Conservation (phyloP, 225 moss, liverwort and hornwort species). For the Straminergon stramineum region DNA sequence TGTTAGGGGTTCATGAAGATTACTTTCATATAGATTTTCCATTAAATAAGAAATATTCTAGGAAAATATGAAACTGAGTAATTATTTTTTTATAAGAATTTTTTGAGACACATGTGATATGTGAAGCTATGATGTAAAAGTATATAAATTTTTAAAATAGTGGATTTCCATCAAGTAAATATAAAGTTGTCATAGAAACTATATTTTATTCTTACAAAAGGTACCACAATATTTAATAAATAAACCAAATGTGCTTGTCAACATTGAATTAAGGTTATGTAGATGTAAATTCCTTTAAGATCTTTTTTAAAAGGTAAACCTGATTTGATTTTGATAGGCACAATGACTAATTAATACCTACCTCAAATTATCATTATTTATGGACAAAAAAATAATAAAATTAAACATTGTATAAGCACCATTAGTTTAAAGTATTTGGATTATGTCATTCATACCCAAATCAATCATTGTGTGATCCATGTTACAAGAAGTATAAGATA, state of each 20-base stretch:
- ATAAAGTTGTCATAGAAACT: neutral
- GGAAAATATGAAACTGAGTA: neutral
- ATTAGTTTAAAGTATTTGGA: neutral
- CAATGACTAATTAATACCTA: neutral
- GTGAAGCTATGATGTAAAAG: neutral
- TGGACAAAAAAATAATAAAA: neutral
- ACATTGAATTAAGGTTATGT: neutral
- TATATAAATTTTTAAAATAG: neutral
- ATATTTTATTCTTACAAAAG: neutral
- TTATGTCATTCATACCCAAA: neutral
- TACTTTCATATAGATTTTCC: neutral
- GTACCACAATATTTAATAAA: neutral
- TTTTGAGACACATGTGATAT: neutral
- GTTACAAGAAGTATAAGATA: neutral
- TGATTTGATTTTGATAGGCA: neutral
- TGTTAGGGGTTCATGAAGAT: neutral
- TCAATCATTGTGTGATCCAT: neutral
- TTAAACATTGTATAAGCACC: neutral
- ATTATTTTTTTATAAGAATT: too few species aligned
- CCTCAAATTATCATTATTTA: neutral
- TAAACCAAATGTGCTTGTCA: neutral
- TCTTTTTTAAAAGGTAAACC: neutral
- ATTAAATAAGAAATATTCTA: neutral
- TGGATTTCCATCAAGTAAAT: neutral
- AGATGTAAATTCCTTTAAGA: neutral